phyloP scores from a whole-genome alignment of 225 moss, liverwort and hornwort genomes.

The Takakia lepidozioides region DNA sequence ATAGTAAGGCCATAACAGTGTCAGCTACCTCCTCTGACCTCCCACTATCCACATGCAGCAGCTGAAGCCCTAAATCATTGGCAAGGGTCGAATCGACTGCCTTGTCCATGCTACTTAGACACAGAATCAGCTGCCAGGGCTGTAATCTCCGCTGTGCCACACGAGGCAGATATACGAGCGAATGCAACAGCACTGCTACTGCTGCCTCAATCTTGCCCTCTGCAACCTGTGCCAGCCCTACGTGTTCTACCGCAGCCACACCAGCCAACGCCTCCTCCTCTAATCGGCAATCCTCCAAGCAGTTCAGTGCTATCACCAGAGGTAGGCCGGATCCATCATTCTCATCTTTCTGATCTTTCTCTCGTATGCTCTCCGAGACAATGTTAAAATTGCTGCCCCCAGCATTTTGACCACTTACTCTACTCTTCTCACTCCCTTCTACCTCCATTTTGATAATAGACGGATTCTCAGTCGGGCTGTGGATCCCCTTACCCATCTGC shows the following conservation, averaged over 20 bases:
- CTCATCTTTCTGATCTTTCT: neutral
- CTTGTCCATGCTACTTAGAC: constrained; percentile 79
- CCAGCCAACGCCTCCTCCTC: constrained; percentile 73
- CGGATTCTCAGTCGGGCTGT: constrained; percentile 3
- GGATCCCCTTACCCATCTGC: constrained; percentile 34
- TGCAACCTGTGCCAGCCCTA: constrained; percentile 62
- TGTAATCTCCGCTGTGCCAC: constrained; percentile 85
- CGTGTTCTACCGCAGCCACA: constrained; percentile 75
- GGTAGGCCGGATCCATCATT: constrained; percentile 37
- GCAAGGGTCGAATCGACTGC: constrained; percentile 72
- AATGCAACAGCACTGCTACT: constrained; percentile 76
- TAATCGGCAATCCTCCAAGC: constrained; percentile 70
- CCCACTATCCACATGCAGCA: constrained; percentile 83
- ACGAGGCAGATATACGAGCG: constrained; percentile 70
- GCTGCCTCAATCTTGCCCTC: constrained; percentile 77
- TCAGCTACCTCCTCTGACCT: constrained; percentile 92
- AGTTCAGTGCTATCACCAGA: constrained; percentile 70
- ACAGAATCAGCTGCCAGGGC: constrained; percentile 87
- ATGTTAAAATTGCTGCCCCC: too few species aligned
- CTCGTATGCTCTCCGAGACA: constrained; percentile 12
- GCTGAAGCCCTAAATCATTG: constrained; percentile 70
- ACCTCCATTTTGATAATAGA: neutral
- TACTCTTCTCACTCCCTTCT: neutral
- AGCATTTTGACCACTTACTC: constrained; percentile 14
- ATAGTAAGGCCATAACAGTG: constrained; percentile 73